Conservation (phyloP, 208 protist species). For the Trypanosoma rangeli region DNA sequence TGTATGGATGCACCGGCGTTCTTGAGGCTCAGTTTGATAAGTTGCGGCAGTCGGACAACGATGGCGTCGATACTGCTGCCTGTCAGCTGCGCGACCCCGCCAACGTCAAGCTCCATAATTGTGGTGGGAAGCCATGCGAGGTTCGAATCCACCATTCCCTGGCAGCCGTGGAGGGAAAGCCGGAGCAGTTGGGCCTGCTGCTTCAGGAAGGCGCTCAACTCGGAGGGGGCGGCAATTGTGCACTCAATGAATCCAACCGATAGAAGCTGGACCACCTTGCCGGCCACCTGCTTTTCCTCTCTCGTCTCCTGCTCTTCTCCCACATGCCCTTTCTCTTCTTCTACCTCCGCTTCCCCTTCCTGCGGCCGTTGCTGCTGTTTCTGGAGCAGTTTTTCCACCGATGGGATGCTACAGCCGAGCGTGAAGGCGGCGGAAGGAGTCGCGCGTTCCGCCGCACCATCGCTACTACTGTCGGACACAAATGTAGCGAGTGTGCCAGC, state of each 20-base stretch:
- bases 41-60: slow-evolving; percentile 13
- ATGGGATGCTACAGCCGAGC: neutral
- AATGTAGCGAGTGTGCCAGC: slow-evolving; percentile 25
- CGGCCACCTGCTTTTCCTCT: neutral
- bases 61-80: slow-evolving; percentile 20
- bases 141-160: slow-evolving; percentile 24
- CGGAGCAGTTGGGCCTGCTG: slow-evolving; percentile 28
- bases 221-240: slow-evolving; percentile 12
- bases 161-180: slow-evolving; percentile 28
- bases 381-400: neutral
- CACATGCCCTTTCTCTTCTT: slow-evolving; percentile 4
- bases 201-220: slow-evolving; percentile 25
- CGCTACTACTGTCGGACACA: slow-evolving; percentile 5
- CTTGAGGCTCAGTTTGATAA: slow-evolving; percentile 33
- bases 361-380: neutral
- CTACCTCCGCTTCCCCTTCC: neutral
- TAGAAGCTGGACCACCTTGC: slow-evolving; percentile 13
- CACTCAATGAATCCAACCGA: slow-evolving; percentile 32
- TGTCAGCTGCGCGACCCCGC: slow-evolving; percentile 23
- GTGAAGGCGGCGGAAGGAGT: neutral
- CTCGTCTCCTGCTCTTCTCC: slow-evolving; percentile 1
- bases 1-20: slow-evolving; percentile 23
- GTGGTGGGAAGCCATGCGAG: slow-evolving; percentile 16
- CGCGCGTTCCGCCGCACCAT: neutral
- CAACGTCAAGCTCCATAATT: slow-evolving; percentile 35